Evolutionary conservation across 768 basidiomycete species (phyloP).

Genomic region (Tubosaeta brunneosetosa): DNA sequence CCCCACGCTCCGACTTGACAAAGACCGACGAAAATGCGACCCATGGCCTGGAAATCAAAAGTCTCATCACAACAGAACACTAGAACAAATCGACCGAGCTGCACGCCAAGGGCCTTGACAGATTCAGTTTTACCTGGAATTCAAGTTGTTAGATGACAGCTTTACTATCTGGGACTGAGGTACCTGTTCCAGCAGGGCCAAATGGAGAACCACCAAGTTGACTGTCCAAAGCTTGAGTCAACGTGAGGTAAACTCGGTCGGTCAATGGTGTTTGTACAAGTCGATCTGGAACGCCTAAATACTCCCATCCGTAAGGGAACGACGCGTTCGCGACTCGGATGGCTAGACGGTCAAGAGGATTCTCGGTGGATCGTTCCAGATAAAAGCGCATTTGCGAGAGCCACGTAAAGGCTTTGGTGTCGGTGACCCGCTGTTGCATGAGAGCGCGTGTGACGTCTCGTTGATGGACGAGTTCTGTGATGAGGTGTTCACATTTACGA

Average conservation of each 20-base stretch:
- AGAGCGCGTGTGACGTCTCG: conserved; percentile 88
- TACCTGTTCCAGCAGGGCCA: conserved; percentile 95
- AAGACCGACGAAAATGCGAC: conserved; percentile 96
- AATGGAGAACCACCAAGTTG: conserved; percentile 97
- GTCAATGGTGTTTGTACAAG: conserved; percentile 98
- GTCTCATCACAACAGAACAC: conserved; percentile 99
- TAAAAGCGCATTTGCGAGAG: conserved; percentile 99
- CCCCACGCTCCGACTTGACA: conserved; percentile 99
- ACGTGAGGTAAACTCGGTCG: conserved; percentile 91
- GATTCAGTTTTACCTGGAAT: conserved; percentile 92
- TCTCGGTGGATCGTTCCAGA: conserved; percentile 63
- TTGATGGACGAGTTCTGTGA: conserved; percentile 98
- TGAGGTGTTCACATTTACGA: conserved; percentile 96
- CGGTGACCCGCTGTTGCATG: conserved; percentile 56
- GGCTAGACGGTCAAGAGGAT: conserved; percentile 73
- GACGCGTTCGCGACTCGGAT: conserved; percentile 86
- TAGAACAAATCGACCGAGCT: conserved; percentile 96
- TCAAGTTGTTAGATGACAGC: conserved; percentile 2
- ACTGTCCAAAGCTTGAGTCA: conserved; percentile 92
- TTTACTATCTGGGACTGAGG: conserved; percentile 9
- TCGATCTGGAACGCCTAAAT: conserved; percentile 93
- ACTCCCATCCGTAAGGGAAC: conserved; percentile 99
- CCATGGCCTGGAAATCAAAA: conserved; percentile 99
- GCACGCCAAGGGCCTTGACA: conserved; percentile 96
- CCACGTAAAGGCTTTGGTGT: conserved; percentile 82